Conservation (phyloP, 768 basidiomycete species). For the Phaffia tasmanica region DNA sequence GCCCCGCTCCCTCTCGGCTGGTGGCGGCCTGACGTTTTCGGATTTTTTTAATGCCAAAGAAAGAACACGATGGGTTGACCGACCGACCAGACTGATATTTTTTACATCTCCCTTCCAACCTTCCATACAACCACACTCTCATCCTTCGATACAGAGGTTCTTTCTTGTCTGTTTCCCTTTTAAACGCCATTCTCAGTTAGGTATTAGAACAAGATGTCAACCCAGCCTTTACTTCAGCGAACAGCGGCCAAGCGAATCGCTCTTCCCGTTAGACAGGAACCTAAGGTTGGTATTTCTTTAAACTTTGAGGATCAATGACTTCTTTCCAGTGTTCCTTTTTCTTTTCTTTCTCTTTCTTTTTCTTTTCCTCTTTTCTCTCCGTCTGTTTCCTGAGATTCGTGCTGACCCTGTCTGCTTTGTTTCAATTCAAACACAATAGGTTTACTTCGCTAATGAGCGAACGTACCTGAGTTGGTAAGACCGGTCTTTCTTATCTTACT, state of each 20-base stretch:
- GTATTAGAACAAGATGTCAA: conserved; percentile 56
- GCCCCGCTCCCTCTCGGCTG: too few species aligned
- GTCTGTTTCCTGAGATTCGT: neutral
- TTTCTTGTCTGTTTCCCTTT: too few species aligned
- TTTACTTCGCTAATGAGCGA: conserved; percentile 40
- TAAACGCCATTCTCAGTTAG: too few species aligned
- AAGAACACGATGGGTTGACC: too few species aligned
- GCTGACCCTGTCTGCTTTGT: neutral
- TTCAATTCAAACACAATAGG: conserved; percentile 23
- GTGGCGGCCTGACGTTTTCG: too few species aligned
- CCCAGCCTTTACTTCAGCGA: conserved; percentile 91
- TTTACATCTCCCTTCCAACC: too few species aligned
- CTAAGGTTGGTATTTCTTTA: conserved; percentile 37
- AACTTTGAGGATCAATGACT: conserved; percentile 26
- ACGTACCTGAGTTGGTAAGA: conserved; percentile 7
- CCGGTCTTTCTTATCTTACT: conserved; percentile 87
- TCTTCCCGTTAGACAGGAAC: conserved; percentile 68
- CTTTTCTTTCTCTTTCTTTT: neutral
- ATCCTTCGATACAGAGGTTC: too few species aligned
- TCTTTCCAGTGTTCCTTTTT: conserved; percentile 3
- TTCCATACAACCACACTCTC: too few species aligned
- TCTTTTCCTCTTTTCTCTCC: neutral
- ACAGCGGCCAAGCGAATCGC: conserved; percentile 79
- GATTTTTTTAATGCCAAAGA: too few species aligned
- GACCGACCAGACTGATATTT: too few species aligned